phyloP scores from a whole-genome alignment of 2,329 filamentous ascomycete species.

The Calonectria pseudoturangicola region DNA sequence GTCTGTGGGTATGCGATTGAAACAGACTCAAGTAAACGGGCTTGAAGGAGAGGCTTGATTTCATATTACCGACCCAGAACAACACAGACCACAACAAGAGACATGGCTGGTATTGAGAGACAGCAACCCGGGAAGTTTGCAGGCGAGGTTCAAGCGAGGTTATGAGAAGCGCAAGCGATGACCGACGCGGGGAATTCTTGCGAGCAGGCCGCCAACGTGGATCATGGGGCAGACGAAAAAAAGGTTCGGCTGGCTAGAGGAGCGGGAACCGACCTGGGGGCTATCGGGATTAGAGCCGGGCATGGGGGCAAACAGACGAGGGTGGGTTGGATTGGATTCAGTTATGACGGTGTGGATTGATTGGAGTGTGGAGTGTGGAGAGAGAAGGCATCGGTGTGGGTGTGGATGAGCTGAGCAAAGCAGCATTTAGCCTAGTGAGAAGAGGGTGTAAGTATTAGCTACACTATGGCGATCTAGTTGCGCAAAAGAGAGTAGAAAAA shows the following conservation, averaged over 20 bases:
- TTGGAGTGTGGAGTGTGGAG: slow-evolving; percentile 35
- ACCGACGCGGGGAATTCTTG: slow-evolving; percentile 48
- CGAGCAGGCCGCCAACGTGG: slow-evolving; percentile 28
- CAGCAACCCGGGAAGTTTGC: slow-evolving; percentile 25
- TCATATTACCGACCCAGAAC: slow-evolving; percentile 1
- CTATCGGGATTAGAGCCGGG: slow-evolving; percentile 11
- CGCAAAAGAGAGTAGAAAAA: neutral
- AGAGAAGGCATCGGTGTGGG: slow-evolving; percentile 40
- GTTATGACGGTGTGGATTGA: slow-evolving; percentile 22
- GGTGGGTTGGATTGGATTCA: slow-evolving; percentile 2
- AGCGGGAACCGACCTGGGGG: slow-evolving; percentile 22
- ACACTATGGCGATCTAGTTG: neutral
- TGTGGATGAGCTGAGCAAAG: slow-evolving; percentile 32
- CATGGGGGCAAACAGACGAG: neutral
- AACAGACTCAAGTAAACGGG: slow-evolving; percentile 1
- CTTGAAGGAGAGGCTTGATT: neutral
- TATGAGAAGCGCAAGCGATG: slow-evolving; percentile 32
- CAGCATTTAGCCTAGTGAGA: slow-evolving; percentile 23
- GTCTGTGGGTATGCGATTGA: neutral
- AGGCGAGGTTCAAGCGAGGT: slow-evolving; percentile 42
- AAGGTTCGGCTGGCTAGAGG: slow-evolving; percentile 39
- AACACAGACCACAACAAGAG: neutral
- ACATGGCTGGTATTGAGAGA: slow-evolving; percentile 16
- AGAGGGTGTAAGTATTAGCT: slow-evolving; percentile 1
- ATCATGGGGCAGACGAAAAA: slow-evolving; percentile 5